These are phyloP conservation scores for Kwoniella shivajii DNA, from an alignment of 1,284 basidiomycete species.

Conservation along the genomic window DNA sequence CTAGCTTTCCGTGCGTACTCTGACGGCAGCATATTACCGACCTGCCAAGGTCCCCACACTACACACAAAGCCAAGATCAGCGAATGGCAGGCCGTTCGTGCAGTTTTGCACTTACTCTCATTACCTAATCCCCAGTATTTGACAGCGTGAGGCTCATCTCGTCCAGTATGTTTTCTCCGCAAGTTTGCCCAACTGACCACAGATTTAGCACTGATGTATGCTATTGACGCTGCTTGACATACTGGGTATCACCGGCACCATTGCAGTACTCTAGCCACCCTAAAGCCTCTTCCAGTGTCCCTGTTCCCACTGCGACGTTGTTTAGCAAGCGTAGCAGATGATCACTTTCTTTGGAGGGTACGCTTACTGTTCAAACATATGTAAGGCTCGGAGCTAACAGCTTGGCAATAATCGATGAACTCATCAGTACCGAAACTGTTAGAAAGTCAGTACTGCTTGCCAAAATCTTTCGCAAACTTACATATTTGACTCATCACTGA, in stretches of 20 bases:
- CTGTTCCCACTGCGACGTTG: slow-evolving; percentile 59
- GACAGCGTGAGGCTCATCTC: slow-evolving; percentile 63
- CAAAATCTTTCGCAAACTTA: slow-evolving; percentile 12
- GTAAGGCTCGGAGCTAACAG: slow-evolving; percentile 59
- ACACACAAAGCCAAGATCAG: no score
- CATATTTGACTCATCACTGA: slow-evolving; percentile 64
- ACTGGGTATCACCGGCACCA: slow-evolving; percentile 52
- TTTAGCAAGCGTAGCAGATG: slow-evolving; percentile 6
- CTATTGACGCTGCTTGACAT: slow-evolving; percentile 5
- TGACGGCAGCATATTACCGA: slow-evolving; percentile 63
- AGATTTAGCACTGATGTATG: not conserved
- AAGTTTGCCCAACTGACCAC: slow-evolving; percentile 64
- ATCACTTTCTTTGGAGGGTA: not conserved
- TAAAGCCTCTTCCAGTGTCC: slow-evolving; percentile 65
- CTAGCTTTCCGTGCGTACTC: slow-evolving; percentile 65
- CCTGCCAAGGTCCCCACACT: slow-evolving; percentile 69
- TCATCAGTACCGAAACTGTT: slow-evolving; percentile 63
- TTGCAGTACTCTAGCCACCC: slow-evolving; percentile 71
- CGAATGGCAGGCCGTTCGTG: no score
- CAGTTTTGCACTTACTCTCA: slow-evolving; percentile 49
- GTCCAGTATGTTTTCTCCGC: slow-evolving; percentile 62
- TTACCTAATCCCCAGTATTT: slow-evolving; percentile 57
- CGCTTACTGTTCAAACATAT: slow-evolving; percentile 62
- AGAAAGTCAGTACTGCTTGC: not conserved
- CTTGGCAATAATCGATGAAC: slow-evolving; percentile 51